Conservation (phyloP, 345 rosid species). For the Linum lewisii region DNA sequence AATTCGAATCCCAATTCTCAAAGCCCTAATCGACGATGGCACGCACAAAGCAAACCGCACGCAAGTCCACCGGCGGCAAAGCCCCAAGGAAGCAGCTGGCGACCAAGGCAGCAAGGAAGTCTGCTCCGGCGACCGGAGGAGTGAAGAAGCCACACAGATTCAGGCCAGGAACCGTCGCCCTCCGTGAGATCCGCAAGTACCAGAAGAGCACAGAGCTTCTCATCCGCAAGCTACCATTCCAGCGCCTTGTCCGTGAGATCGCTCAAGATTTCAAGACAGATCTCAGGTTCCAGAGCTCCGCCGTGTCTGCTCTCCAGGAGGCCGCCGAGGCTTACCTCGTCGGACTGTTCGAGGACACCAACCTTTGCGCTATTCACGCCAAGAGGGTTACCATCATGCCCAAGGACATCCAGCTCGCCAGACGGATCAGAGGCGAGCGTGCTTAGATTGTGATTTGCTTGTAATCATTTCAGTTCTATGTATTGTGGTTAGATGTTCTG, state of each 20-base stretch:
- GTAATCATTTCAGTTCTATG: no score
- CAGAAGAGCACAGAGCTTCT: not conserved
- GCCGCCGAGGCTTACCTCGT: not conserved
- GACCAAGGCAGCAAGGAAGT: not conserved
- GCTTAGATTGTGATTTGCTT: not conserved
- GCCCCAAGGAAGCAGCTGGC: not conserved
- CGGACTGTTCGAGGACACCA: not conserved
- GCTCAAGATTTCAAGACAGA: not conserved
- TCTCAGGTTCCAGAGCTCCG: constrained; percentile 1
- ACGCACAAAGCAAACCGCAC: not conserved
- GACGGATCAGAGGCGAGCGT: not conserved
- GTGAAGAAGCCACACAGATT: not conserved
- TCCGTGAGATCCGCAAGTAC: not conserved
- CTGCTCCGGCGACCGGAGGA: not conserved
- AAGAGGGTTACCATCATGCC: not conserved
- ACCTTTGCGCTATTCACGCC: not conserved
- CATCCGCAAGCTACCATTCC: not conserved
- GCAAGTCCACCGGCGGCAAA: not conserved
- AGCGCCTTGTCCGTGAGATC: not conserved
- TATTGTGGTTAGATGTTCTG: no score
- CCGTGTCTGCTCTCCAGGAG: not conserved
- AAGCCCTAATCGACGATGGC: not conserved
- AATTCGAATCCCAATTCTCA: not conserved
- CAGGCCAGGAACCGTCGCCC: not conserved
- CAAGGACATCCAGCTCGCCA: not conserved